phyloP scores from a whole-genome alignment of 345 rosid species.

The Hypericum perforatum region DNA sequence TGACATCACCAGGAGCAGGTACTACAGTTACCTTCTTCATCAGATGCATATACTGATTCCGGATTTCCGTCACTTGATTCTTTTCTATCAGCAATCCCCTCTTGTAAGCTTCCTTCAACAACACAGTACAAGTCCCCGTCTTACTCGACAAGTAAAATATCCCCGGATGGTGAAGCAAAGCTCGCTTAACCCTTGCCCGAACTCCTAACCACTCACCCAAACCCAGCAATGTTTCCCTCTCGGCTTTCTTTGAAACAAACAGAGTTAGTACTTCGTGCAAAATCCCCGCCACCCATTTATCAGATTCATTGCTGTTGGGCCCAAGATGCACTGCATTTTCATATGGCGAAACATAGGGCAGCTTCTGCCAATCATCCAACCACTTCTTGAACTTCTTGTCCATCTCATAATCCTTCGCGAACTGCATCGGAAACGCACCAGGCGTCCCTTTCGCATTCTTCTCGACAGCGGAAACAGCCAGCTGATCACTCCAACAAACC shows the following conservation, averaged over 20 bases:
- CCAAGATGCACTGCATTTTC: slow-evolving; percentile 49
- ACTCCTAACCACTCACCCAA: slow-evolving; percentile 66
- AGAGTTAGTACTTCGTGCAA: slow-evolving; percentile 75
- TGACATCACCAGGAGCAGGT: slow-evolving; percentile 25
- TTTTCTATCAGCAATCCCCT: slow-evolving; percentile 62
- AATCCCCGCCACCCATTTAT: slow-evolving; percentile 62
- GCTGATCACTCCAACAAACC: slow-evolving; percentile 74
- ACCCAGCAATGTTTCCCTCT: slow-evolving; percentile 44
- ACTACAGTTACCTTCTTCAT: slow-evolving; percentile 52
- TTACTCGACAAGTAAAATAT: slow-evolving; percentile 67
- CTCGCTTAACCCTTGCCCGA: slow-evolving; percentile 82
- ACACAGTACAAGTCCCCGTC: slow-evolving; percentile 60
- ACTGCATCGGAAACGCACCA: slow-evolving; percentile 48
- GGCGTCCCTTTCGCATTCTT: slow-evolving; percentile 35
- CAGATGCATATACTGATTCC: slow-evolving; percentile 67
- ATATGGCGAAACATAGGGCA: slow-evolving; percentile 78
- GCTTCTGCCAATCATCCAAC: slow-evolving; percentile 75
- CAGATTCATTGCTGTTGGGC: slow-evolving; percentile 59
- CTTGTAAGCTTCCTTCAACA: slow-evolving; percentile 61
- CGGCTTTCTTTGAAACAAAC: slow-evolving; percentile 63
- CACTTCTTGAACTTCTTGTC: slow-evolving; percentile 73
- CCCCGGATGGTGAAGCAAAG: slow-evolving; percentile 60
- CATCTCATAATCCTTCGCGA: slow-evolving; percentile 48
- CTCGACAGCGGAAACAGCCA: slow-evolving; percentile 52
- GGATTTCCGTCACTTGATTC: slow-evolving; percentile 39